Conservation (phyloP, 192 early-diverging fungal genomes). For the Kickxella alabastrina region DNA sequence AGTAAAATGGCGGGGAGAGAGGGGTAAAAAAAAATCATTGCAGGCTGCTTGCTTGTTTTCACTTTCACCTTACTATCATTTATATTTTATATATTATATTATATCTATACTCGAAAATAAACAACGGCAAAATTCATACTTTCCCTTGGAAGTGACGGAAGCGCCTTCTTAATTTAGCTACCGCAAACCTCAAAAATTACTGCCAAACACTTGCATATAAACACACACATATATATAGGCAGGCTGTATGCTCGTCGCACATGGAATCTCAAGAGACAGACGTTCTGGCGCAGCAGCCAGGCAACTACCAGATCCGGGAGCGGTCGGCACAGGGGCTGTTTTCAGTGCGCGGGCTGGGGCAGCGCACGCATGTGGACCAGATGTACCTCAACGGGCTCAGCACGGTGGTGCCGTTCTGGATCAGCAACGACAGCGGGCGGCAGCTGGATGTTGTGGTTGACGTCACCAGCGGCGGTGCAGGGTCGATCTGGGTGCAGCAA, state of each 20-base stretch:
- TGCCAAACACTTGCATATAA: no score
- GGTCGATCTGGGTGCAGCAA: conserved; percentile 26
- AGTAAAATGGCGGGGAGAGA: no score
- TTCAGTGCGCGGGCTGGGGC: conserved; percentile 35
- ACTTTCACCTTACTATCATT: no score
- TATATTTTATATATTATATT: no score
- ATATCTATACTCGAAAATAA: no score
- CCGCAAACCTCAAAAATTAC: no score
- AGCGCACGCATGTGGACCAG: conserved; percentile 24
- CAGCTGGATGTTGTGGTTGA: conserved; percentile 10
- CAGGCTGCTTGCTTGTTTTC: no score
- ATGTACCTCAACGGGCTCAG: conserved; percentile 47
- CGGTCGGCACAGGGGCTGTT: conserved; percentile 22
- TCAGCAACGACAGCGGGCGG: conserved; percentile 20
- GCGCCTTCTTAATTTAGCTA: background rate
- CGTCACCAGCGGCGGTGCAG: background rate
- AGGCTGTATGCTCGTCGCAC: no score
- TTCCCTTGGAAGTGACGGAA: no score
- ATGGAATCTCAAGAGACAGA: background rate
- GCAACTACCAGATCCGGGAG: conserved; percentile 13
- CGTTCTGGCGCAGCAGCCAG: conserved; percentile 7
- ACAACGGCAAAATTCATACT: background rate
- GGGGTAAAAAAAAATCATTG: no score
- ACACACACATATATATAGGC: no score
- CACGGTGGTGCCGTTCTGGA: conserved; percentile 42